Conservation (phyloP, 1,284 basidiomycete genomes). For the Phlebopus sp. region DNA sequence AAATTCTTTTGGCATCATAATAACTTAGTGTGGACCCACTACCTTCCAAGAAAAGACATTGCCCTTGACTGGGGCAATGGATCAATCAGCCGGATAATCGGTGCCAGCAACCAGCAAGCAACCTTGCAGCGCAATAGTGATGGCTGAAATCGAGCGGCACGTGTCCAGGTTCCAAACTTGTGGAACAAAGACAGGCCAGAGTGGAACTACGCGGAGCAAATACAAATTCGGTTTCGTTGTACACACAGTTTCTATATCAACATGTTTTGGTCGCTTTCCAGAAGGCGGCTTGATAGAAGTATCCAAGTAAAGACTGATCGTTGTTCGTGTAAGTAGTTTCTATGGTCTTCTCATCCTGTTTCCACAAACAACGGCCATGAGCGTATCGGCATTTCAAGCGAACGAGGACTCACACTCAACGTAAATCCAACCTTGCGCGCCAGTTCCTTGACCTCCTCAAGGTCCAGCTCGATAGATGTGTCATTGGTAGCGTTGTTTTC, state of each 20-base stretch:
- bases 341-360: constrained; percentile 76
- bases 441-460: constrained; percentile 85
- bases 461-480: constrained; percentile 82
- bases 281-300: constrained; percentile 82
- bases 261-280: constrained; percentile 74
- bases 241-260: neutral
- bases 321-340: constrained; percentile 89
- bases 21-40: too few species aligned
- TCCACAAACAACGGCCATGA: neutral
- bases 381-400: constrained; percentile 8
- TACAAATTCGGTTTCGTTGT: neutral
- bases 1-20: too few species aligned
- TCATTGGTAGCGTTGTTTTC: constrained; percentile 84
- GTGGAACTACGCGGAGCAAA: neutral
- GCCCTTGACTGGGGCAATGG: too few species aligned
- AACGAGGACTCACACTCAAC: constrained; percentile 55
- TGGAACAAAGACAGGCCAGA: too few species aligned
- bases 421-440: constrained; percentile 80
- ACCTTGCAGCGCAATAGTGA: too few species aligned
- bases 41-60: too few species aligned
- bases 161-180: too few species aligned
- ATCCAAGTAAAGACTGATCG: constrained; percentile 80
- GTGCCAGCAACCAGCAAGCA: too few species aligned
- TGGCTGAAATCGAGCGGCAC: too few species aligned
- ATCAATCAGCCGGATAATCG: too few species aligned